Evolutionary conservation across 129 eudicot species (phyloP).

Genomic region (Tagetes erecta): DNA sequence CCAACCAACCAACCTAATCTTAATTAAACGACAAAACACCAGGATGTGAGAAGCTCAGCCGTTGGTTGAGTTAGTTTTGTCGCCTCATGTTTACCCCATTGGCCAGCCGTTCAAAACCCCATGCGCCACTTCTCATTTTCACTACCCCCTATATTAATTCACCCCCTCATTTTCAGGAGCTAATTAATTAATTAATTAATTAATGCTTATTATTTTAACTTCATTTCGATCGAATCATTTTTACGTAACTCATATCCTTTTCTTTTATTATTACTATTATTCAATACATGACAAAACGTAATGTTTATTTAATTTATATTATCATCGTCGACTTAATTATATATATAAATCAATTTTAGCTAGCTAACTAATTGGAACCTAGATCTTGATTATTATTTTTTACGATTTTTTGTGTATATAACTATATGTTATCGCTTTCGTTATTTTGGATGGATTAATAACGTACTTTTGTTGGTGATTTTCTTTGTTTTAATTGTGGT

Average conservation of each 20-base stretch:
- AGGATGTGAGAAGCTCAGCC: constrained; percentile 10
- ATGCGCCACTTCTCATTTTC: constrained; percentile 26
- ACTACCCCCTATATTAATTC: neutral
- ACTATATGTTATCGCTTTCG: neutral
- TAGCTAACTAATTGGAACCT: neutral
- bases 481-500: neutral
- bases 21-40: constrained; percentile 13
- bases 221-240: neutral
- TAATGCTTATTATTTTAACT: neutral
- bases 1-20: neutral
- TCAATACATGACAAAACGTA: neutral
- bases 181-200: neutral
- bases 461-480: neutral
- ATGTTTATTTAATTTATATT: too few relatives aligned
- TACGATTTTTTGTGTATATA: neutral
- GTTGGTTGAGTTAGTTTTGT: neutral
- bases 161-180: constrained; percentile 24
- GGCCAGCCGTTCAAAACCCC: constrained; percentile 22
- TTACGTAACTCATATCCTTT: constrained; percentile 15
- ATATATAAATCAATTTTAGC: neutral
- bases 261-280: neutral
- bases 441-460: neutral
- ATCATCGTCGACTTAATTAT: neutral
- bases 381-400: neutral
- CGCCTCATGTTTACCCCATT: constrained; percentile 23